Evolutionary conservation across 2,329 filamentous ascomycete species (phyloP), one percentile per base, ranked within the genome.

Genomic region (Neocatenulostroma microsporum): DNA sequence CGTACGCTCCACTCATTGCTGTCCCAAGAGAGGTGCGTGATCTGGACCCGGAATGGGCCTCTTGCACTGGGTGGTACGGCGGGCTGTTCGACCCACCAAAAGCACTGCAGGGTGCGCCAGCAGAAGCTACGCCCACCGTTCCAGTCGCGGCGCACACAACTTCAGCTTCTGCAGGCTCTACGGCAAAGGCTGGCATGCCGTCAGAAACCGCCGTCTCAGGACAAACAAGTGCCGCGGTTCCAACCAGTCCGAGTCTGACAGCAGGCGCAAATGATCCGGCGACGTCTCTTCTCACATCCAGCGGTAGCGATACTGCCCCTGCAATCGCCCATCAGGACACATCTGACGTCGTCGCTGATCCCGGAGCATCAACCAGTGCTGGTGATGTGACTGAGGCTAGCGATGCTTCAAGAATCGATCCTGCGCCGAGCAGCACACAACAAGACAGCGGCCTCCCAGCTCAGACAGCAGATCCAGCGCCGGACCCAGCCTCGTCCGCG

Each of bases 41-140:
- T 6, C 24, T 46, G 15, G 40, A 46, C 30, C 40, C 44, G 2
- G 44, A 36, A 6, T 46, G 44, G 44, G 20, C 19, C 4, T 30
- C 30, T 8, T 46, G 44, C 21, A 31, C 37, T 5, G 44, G 31
- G n/a, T 39, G 40, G 18, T 30, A 41, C 17, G 18, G 28, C n/a
- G 44, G 44, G n/a, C 34, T 40, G 5, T 44, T 39, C 17, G 44
- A 46, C 30, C 41, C 41, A 14, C 41, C 41, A 11, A 19, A 28
- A 14, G 41, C 41, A 10, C 23, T 40, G 9, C 27, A 21, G 15
- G 34, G 18, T 13, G 34, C 18, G 9, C 12, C 34, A 13, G 34
- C 26, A 2, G 25, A 11, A 8, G 34, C 34, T 20, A 30, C 24
- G 25, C 26, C 15, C 4, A 36, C 34, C n/a, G 12, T 21, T 12